Evolutionary conservation across 2,329 filamentous ascomycete species (phyloP).

Genomic region (Phaeosphaeriaceae sp.): DNA sequence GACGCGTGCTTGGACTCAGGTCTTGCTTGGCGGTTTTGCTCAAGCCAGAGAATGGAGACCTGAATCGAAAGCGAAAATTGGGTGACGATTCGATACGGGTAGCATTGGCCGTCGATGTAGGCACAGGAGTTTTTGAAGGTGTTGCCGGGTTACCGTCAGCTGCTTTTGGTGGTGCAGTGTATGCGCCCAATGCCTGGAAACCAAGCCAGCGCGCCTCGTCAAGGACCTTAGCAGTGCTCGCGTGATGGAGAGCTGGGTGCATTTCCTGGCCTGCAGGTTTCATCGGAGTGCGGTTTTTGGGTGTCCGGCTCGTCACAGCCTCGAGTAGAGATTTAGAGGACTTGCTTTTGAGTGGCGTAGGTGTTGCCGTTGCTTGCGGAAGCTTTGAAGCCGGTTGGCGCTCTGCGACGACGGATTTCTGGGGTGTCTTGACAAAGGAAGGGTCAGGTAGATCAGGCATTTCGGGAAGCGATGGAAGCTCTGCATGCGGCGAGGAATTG

Average conservation of each 20-base stretch:
- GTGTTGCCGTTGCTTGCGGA: constrained; percentile 29
- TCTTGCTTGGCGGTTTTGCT: constrained; percentile 74
- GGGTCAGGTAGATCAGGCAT: constrained; percentile 28
- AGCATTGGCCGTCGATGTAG: constrained; percentile 24
- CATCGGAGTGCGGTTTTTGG: constrained; percentile 67
- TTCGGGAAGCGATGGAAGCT: constrained; percentile 29
- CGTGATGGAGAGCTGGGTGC: constrained; percentile 85
- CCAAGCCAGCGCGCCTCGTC: constrained; percentile 83
- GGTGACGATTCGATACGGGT: constrained; percentile 55
- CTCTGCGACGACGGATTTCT: constrained; percentile 23
- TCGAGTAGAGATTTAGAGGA: constrained; percentile 29
- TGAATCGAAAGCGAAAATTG: constrained; percentile 70
- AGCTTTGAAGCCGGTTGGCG: constrained; percentile 31
- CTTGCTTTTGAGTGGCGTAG: constrained; percentile 56
- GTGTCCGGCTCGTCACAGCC: constrained; percentile 49
- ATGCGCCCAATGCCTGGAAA: constrained; percentile 71
- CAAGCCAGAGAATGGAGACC: constrained; percentile 60
- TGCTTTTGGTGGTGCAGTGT: constrained; percentile 55
- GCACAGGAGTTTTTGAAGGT: constrained; percentile 63
- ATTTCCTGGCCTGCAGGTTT: constrained; percentile 81
- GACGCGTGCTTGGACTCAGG: constrained; percentile 64
- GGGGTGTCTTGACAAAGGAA: constrained; percentile 28
- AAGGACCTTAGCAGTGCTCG: constrained; percentile 73
- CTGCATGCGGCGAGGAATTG: constrained; percentile 27
- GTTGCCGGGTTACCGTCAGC: constrained; percentile 62